Evolutionary conservation across 257 asterid genomes (phyloP), one percentile per base, ranked within the genome.

Genomic region (Fraxinus cuspidata): DNA sequence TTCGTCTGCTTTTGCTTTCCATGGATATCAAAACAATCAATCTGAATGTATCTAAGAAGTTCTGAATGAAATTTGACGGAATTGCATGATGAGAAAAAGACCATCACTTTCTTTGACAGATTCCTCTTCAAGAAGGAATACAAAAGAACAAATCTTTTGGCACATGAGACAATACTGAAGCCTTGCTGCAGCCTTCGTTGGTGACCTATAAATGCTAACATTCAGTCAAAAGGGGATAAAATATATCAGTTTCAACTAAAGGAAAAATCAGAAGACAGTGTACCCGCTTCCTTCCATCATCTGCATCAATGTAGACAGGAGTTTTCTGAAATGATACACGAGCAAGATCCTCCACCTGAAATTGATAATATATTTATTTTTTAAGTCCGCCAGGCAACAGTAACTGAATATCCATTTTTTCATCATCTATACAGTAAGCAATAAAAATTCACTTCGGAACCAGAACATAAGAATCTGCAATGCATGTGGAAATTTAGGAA

Each of bases 301-400:
- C 99, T 72, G 92, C 98, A 74, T 90, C 97, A 78, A 96, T 92
- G 73, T 86, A 89, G 38, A 89, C 88, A 18, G 98, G 97, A 75
- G 83, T 79, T 51, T 86, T 74, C 81, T 88, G 90, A 82, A 92
- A 92, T 60, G 99, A 95, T 84, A 95, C 78, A 42, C 97, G 90
- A 0, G 92, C 99, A 83, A 95, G 99, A 90, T 93, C 98, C 86
- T 89, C 96, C 74, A 95, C 97, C 99, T 95, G 84, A 78, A 87
- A 84, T 66, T 29, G 75, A 81, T 80, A 66, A 79, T 13, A 53
- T 12, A 21, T 73, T 60, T 69, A 18, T 60, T 78, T 53, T 69
- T 67, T 18, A 15, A 83, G 74, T n/a, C 60, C 16, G 16, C 75
- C 56, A 76, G 63, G 32, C 21, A 71, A 63, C 40, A 42, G 16